A percentile compares a stretch with the other conserved stretches of the same genome.
Conservation (phyloP, 352 stramenopile species). For the Phytophthora uliginosa region DNA sequence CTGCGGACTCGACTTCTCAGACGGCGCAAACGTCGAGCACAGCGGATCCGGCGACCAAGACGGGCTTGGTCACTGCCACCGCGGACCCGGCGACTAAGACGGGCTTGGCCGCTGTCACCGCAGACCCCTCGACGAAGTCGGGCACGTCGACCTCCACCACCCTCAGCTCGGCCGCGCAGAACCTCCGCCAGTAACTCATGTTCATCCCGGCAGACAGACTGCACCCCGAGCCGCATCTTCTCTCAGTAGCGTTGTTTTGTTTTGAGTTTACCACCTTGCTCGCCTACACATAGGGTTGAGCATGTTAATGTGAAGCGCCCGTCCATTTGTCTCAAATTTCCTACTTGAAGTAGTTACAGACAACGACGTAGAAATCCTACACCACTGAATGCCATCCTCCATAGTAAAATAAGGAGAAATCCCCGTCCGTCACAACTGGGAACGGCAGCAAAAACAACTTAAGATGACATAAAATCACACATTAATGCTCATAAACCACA, state of each 20-base stretch:
- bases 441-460: too few species aligned
- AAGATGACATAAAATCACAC: too few species aligned
- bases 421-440: too few species aligned
- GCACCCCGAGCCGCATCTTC: not conserved
- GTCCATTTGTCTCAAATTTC: too few species aligned
- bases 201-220: not conserved
- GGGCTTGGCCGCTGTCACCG: not conserved
- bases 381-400: too few species aligned
- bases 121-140: conserved; percentile 16
- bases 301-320: not conserved
- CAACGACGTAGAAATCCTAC: too few species aligned
- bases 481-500: too few species aligned
- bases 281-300: not conserved
- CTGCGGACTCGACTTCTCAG: not conserved
- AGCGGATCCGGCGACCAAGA: conserved; percentile 12
- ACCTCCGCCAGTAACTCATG: conserved; percentile 11
- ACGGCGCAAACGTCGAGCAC: conserved; percentile 8
- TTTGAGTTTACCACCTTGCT: not conserved
- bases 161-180: conserved; percentile 11
- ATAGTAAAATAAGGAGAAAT: too few species aligned
- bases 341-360: too few species aligned
- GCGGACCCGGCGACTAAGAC: conserved; percentile 14
- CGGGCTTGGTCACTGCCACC: not conserved
- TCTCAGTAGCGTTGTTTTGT: not conserved
- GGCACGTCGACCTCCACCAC: conserved; percentile 14